Conservation (phyloP, 2,329 filamentous ascomycete species). For the Neofusicoccum cordaticola region DNA sequence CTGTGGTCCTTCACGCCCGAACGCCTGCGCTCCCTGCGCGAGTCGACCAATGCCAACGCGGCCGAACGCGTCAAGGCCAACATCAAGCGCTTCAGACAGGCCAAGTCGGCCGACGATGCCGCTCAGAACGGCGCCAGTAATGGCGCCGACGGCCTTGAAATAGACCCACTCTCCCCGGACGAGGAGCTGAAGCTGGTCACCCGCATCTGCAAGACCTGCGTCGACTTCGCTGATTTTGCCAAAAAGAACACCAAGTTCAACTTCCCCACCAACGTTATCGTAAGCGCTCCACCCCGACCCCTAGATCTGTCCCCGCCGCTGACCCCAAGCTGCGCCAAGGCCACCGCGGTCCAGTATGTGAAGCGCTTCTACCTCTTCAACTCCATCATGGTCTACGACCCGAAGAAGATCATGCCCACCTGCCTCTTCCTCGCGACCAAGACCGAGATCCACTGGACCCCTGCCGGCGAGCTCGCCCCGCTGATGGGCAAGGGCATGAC, state of each 20-base stretch:
- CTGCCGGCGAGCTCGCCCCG: slow-evolving; percentile 63
- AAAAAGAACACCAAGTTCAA: slow-evolving; percentile 14
- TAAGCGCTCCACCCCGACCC: not conserved
- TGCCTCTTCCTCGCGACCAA: slow-evolving; percentile 92
- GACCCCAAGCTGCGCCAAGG: slow-evolving; percentile 41
- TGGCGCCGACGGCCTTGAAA: slow-evolving; percentile 50
- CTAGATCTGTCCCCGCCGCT: slow-evolving; percentile 27
- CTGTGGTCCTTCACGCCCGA: slow-evolving; percentile 87
- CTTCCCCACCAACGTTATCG: slow-evolving; percentile 13
- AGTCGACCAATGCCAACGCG: slow-evolving; percentile 77
- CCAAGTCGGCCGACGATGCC: slow-evolving; percentile 39
- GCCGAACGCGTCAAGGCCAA: slow-evolving; percentile 63
- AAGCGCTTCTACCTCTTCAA: slow-evolving; percentile 95
- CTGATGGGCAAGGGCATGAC: slow-evolving; percentile 61
- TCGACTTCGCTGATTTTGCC: slow-evolving; percentile 39
- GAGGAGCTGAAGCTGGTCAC: slow-evolving; percentile 81
- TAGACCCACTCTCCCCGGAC: slow-evolving; percentile 72
- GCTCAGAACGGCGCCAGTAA: slow-evolving; percentile 20
- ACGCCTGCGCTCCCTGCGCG: slow-evolving; percentile 68
- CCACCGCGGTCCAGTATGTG: slow-evolving; percentile 84
- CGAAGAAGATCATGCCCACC: slow-evolving; percentile 82
- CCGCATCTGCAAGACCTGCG: slow-evolving; percentile 67
- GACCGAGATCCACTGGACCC: slow-evolving; percentile 78
- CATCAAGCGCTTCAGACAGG: slow-evolving; percentile 47
- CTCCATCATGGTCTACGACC: slow-evolving; percentile 93